Base-by-base conservation (phyloP, 768 basidiomycete species). In the Suillus plorans region DNA sequence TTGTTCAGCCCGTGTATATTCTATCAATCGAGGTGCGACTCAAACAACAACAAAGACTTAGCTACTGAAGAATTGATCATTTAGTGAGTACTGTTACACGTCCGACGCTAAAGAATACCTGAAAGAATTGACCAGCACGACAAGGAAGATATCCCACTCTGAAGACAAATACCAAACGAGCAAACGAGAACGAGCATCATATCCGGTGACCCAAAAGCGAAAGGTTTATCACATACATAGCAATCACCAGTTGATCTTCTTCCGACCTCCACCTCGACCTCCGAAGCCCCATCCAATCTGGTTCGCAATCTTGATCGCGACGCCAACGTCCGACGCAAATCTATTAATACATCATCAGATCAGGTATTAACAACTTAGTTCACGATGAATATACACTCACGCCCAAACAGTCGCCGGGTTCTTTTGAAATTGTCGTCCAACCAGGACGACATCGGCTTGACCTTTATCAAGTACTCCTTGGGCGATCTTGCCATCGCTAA, bases 211-310 rank as follows among this genome's bases (percentile, higher is more conserved):
- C 7, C 8, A 10, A 37, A 37, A 8, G 3, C 36, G 10, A 37
- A 37, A 37, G 36, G 36, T 37, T 37, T 37, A 9, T 37, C 8
- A 10, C 36, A 37, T 37, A 8, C 8, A 37, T 10, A 37, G 10
- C 36, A 10, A 39, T 41, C n/a, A 72, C 72, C 73, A 72, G 13
- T 58, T 50, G 52, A 69, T 1, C 53, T 55, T 64, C 45, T 66
- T 64, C 20, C 7, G n/a, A 20, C 16, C 42, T 14, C 62, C 61
- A 9, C 67, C 78, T 57, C 80, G 74, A 42, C 84, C 83, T 20
- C 60, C 69, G 67, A 85, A 85, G 1, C 73, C 79, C 86, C 86
- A 88, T 56, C 79, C 78, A 55, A 88, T 87, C 73, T 88, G 87
- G 65, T 84, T 73, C 2, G 85, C 82, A 8, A 80, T 28, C 22